Conservation (phyloP, 169 alveolate species). For the Cryptosporidium bovis region DNA sequence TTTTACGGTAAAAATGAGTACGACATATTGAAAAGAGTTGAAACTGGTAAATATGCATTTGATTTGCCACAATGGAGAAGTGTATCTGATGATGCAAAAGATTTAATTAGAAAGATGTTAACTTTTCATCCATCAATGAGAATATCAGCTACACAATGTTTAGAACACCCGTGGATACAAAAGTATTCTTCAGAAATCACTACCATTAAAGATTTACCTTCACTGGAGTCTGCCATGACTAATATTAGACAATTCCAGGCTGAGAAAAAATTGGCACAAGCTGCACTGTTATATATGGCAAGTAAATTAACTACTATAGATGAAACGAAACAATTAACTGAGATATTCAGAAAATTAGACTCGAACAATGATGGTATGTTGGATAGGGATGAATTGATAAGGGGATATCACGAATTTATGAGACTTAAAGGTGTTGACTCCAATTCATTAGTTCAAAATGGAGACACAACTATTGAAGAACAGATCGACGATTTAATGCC, state of each 20-base stretch:
- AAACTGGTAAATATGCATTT: constrained; percentile 85
- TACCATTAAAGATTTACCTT: constrained; percentile 67
- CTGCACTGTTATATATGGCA: constrained; percentile 91
- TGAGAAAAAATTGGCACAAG: constrained; percentile 90
- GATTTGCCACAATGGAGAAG: constrained; percentile 82
- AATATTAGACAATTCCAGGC: constrained; percentile 87
- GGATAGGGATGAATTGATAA: constrained; percentile 86
- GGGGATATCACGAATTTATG: constrained; percentile 87
- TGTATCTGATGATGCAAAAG: constrained; percentile 89
- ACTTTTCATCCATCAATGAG: constrained; percentile 87
- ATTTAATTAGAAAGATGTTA: constrained; percentile 86
- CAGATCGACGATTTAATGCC: constrained; percentile 88
- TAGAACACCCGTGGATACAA: constrained; percentile 91
- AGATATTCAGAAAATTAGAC: constrained; percentile 91
- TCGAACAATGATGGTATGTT: constrained; percentile 90
- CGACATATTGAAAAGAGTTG: constrained; percentile 89
- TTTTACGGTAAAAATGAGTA: constrained; percentile 89
- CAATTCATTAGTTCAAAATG: constrained; percentile 76
- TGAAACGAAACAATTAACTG: constrained; percentile 89
- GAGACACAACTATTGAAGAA: constrained; percentile 83
- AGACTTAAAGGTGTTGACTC: constrained; percentile 85
- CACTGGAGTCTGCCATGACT: constrained; percentile 79
- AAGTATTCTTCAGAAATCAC: constrained; percentile 76
- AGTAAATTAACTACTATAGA: constrained; percentile 90
- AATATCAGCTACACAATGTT: constrained; percentile 87